Evolutionary conservation across 148 eudicot genomes (phyloP), one percentile per base, ranked within the genome.

Genomic region (Drosera capensis): DNA sequence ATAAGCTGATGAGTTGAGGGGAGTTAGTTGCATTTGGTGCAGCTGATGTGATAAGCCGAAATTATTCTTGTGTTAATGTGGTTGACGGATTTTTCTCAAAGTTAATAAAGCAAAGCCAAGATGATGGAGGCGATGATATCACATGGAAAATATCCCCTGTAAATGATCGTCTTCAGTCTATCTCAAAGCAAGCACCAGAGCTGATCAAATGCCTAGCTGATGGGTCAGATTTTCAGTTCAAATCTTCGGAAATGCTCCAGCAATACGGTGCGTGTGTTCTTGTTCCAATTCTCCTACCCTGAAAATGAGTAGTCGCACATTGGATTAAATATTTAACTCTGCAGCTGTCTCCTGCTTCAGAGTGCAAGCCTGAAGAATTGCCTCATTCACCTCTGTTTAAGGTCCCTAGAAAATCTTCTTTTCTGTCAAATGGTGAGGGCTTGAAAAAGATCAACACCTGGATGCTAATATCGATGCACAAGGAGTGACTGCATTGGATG

Each of bases 141-240:
- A 78, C 95, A 49, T 90, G 99, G 99, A 85, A 63, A 67, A 65
- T 80, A 47, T 80, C 99, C 31, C 99, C 99, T 14, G 85, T 81
- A 43, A 75, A 78, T 53, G 82, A 84, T 67, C 77, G 85, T 39
- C 76, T 90, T 7, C 68, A 73, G 54, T 69, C 85, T 7, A 72
- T 73, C 52, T 80, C 94, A 18, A 90, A 68, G 69, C 70, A 71
- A 21, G 46, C 71, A 29, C 82, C 84, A 25, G 74, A 71, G 44
- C 71, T 58, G 71, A 68, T 81, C 30, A 79, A 68, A 45, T 72
- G 78, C 15, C 55, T 84, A 46, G 87, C 82, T 49, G 80, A 85
- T 41, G 77, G 93, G 54, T 73, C 99, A 28, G 66, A 86, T 66
- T 60, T n/a, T 76, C 20, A 85, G 69, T 67, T 69, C 71, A 54